A percentile compares a stretch with the other conserved stretches of the same genome.
Conservation (phyloP, 768 basidiomycete genomes). For the Steccherinum ochraceum region DNA sequence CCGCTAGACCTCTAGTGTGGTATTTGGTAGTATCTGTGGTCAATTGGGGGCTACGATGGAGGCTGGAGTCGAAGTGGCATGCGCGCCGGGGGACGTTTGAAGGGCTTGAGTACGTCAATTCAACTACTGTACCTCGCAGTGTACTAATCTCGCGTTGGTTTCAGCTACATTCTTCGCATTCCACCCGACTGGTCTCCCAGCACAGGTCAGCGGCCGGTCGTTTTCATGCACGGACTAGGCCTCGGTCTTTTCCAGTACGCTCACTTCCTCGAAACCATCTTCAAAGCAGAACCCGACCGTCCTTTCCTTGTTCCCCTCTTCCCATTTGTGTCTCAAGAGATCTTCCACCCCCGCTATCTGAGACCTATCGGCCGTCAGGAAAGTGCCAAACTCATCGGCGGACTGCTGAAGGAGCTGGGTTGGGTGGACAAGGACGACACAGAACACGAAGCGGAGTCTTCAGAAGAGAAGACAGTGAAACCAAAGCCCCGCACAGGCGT, state of each 20-base stretch:
- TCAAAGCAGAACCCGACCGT: conserved; percentile 50
- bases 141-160: background rate
- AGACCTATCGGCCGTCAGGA: conserved; percentile 61
- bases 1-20: conserved; percentile 61
- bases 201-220: conserved; percentile 57
- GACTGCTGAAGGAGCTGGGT: conserved; percentile 52
- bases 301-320: conserved; percentile 78
- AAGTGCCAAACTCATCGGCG: conserved; percentile 49
- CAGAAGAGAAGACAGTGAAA: conserved; percentile 17
- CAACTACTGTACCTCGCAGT: background rate
- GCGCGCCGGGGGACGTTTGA: conserved; percentile 44
- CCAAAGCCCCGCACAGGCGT: conserved; percentile 41
- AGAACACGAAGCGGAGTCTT: conserved; percentile 7
- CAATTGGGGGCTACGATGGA: conserved; percentile 42
- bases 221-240: conserved; percentile 88
- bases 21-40: conserved; percentile 45
- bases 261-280: conserved; percentile 50
- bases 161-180: conserved; percentile 68
- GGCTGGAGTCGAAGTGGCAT: conserved; percentile 35
- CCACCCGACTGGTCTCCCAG: conserved; percentile 60
- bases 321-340: conserved; percentile 79
- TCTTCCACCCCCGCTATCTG: conserved; percentile 74
- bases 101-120: conserved; percentile 57
- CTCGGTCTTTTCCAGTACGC: conserved; percentile 73
- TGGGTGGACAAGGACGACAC: conserved; percentile 42